Evolutionary conservation across 768 basidiomycete genomes (phyloP).

Genomic region (Russula virescens): DNA sequence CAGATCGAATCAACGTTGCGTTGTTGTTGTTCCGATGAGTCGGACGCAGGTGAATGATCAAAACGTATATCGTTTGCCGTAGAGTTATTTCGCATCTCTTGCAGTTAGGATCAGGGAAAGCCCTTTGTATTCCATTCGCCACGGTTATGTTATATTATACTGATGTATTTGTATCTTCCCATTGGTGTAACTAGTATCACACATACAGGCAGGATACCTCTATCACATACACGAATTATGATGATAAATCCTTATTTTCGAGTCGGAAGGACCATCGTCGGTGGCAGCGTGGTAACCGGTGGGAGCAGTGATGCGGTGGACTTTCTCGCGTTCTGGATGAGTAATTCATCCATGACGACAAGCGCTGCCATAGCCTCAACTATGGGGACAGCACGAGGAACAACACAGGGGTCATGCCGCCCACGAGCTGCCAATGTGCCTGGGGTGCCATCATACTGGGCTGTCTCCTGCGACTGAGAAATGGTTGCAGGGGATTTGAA

Average conservation of each 20-base stretch:
- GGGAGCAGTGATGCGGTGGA: conserved; percentile 75
- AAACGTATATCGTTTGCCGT: background rate
- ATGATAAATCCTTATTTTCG: conserved; percentile 2
- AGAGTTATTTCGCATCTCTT: background rate
- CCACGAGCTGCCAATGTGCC: conserved; percentile 89
- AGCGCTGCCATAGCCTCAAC: conserved; percentile 97
- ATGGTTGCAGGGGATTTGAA: conserved; percentile 99
- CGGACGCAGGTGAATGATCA: conserved; percentile 45
- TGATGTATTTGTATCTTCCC: conserved; percentile 16
- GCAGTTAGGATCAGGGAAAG: background rate
- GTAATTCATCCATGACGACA: conserved; percentile 89
- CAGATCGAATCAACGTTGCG: conserved; percentile 57
- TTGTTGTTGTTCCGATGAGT: conserved; percentile 49
- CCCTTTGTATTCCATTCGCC: background rate
- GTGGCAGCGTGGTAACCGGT: conserved; percentile 80
- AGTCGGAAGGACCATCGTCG: conserved; percentile 62
- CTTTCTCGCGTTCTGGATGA: conserved; percentile 82
- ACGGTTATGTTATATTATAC: conserved; percentile 8
- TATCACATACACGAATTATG: background rate
- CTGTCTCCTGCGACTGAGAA: conserved; percentile 84
- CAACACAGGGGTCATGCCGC: conserved; percentile 95
- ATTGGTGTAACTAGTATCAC: conserved; percentile 13
- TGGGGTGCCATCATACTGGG: conserved; percentile 86
- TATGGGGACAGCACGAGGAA: conserved; percentile 94
- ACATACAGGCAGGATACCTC: conserved; percentile 13